Percentiles rank a stretch among this genome's conserved stretches.
phyloP scores from a whole-genome alignment of 2,329 filamentous ascomycete genomes.

The Setomelanomma holmii region DNA sequence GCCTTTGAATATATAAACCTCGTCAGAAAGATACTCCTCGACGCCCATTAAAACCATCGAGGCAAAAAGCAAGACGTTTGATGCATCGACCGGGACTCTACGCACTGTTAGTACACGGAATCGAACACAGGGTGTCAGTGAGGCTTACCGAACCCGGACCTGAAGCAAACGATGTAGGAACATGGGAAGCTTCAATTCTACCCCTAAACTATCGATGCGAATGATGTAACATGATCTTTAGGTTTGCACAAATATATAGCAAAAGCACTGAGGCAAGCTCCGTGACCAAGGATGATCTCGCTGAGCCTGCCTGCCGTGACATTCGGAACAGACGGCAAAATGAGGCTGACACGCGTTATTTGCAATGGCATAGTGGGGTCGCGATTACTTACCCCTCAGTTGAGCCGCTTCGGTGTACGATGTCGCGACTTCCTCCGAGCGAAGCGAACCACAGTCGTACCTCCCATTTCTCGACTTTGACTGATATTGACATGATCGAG shows the following conservation, averaged over 20 bases:
- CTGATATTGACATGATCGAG: too few relatives aligned
- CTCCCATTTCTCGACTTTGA: too few relatives aligned
- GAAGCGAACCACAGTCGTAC: too few relatives aligned
- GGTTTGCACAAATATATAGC: not conserved
- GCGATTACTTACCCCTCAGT: not conserved
- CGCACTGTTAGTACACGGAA: too few relatives aligned
- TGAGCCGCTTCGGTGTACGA: not conserved
- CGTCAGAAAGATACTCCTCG: not conserved
- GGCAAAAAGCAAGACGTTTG: not conserved
- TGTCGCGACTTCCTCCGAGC: not conserved
- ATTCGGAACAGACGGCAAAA: not conserved
- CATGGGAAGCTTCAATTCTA: constrained; percentile 43
- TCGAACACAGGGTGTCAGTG: too few relatives aligned
- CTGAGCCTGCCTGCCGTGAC: too few relatives aligned
- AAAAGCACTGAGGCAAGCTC: not conserved
- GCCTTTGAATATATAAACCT: not conserved
- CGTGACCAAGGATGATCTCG: too few relatives aligned
- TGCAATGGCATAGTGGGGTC: not conserved
- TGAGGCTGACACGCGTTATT: not conserved
- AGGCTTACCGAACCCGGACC: constrained; percentile 40
- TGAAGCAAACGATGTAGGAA: constrained; percentile 20
- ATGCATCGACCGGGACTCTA: constrained; percentile 32
- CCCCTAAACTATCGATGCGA: constrained; percentile 38
- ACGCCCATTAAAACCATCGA: not conserved
- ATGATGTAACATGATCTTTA: not conserved